phyloP scores from a whole-genome alignment of 441 rosid genomes.

The Populus hybrid region DNA sequence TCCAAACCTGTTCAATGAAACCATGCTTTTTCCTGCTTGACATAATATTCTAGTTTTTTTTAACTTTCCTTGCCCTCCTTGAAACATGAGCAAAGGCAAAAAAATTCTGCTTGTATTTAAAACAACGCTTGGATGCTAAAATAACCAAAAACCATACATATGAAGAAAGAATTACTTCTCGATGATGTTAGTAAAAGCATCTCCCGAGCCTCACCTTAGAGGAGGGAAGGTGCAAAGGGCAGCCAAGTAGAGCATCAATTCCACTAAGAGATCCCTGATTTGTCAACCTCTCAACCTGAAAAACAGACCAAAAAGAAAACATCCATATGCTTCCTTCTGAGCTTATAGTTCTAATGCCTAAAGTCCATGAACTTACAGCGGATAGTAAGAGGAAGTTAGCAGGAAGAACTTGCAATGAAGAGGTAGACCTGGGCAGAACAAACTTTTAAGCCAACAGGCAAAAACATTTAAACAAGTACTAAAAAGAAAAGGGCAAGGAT shows the following conservation, averaged over 20 bases:
- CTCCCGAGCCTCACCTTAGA: slow-evolving; percentile 51
- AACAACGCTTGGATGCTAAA: slow-evolving; percentile 1
- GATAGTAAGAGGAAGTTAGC: slow-evolving; percentile 71
- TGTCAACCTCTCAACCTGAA: slow-evolving; percentile 72
- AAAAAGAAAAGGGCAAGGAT: slow-evolving; percentile 15
- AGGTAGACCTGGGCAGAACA: slow-evolving; percentile 46
- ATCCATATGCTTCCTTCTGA: slow-evolving; percentile 12
- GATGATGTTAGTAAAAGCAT: neutral
- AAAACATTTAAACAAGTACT: neutral
- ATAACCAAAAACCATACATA: neutral
- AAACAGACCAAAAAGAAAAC: slow-evolving; percentile 10
- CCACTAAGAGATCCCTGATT: slow-evolving; percentile 87
- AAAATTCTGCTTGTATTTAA: neutral
- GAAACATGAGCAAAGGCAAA: neutral
- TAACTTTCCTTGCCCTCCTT: neutral
- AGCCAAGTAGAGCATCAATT: slow-evolving; percentile 87
- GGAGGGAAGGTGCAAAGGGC: slow-evolving; percentile 86
- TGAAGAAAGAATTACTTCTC: neutral
- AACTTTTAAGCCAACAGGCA: slow-evolving; percentile 21
- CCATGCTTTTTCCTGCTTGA: neutral
- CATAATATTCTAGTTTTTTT: neutral
- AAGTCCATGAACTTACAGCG: slow-evolving; percentile 46
- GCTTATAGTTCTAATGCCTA: slow-evolving; percentile 23
- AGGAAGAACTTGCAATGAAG: slow-evolving; percentile 69
- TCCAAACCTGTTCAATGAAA: neutral